These are phyloP conservation scores for Debaryomyces udenii DNA, from an alignment of 1,139 yeast species.

Conservation along the genomic window DNA sequence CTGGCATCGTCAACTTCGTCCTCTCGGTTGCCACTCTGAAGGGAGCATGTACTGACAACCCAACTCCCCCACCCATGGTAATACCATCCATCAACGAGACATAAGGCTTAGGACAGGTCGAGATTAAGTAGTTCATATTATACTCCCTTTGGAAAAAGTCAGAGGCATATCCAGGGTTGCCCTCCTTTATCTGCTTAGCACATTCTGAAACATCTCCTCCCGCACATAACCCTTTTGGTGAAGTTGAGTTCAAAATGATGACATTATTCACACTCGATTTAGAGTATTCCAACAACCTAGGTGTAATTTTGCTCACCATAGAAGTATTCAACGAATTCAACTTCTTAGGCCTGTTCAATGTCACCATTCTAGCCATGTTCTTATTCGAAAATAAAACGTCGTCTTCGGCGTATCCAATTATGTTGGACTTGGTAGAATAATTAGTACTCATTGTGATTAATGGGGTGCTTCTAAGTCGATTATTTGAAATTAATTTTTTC, in stretches of 20 bases:
- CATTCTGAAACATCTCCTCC: slow-evolving; percentile 94
- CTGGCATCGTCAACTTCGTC: slow-evolving; percentile 96
- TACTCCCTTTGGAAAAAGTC: slow-evolving; percentile 82
- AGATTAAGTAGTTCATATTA: slow-evolving; percentile 74
- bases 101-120: slow-evolving; percentile 83
- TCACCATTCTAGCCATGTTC: slow-evolving; percentile 72
- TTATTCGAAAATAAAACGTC: slow-evolving; percentile 64
- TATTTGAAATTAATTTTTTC: slow-evolving; percentile 6
- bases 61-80: slow-evolving; percentile 99
- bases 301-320: slow-evolving; percentile 76
- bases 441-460: slow-evolving; percentile 7
- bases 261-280: slow-evolving; percentile 67
- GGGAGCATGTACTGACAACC: slow-evolving; percentile 89
- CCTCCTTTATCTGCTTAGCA: slow-evolving; percentile 53
- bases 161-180: slow-evolving; percentile 56
- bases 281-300: slow-evolving; percentile 75
- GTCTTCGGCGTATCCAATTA: slow-evolving; percentile 36
- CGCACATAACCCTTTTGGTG: slow-evolving; percentile 71
- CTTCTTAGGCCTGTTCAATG: slow-evolving; percentile 79
- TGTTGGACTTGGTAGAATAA: slow-evolving; percentile 11
- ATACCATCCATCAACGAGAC: slow-evolving; percentile 88
- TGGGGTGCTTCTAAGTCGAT: slow-evolving; percentile 1
- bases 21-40: slow-evolving; percentile 90
- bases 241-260: slow-evolving; percentile 70
- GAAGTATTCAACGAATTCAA: slow-evolving; percentile 81